These are phyloP conservation scores for Termitomyces sp. DNA, from an alignment of 768 basidiomycete species.

Conservation along the genomic window DNA sequence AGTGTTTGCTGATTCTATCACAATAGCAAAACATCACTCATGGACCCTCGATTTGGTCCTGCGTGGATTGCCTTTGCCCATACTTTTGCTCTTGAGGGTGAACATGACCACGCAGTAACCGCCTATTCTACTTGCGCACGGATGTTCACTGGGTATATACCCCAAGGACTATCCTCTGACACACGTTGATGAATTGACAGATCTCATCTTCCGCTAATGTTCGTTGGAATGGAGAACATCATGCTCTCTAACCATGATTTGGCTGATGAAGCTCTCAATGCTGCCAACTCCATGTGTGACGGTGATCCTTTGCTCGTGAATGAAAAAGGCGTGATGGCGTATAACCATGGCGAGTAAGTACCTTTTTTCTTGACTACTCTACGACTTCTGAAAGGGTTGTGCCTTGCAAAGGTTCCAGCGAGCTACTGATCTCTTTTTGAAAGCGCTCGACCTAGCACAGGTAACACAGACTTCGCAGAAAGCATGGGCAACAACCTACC, in stretches of 20 bases:
- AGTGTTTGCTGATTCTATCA: background rate
- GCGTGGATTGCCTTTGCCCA: conserved; percentile 99
- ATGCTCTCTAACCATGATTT: conserved; percentile 74
- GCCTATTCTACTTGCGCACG: conserved; percentile 96
- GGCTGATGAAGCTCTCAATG: conserved; percentile 85
- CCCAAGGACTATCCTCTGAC: conserved; percentile 12
- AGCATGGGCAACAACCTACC: conserved; percentile 84
- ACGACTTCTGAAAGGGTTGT: background rate
- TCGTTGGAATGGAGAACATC: conserved; percentile 98
- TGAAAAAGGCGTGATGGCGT: conserved; percentile 91
- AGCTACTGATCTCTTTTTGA: conserved; percentile 67
- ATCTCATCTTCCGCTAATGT: conserved; percentile 92
- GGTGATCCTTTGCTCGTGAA: conserved; percentile 88
- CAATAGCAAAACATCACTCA: conserved; percentile 85
- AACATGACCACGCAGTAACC: conserved; percentile 97
- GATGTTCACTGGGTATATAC: conserved; percentile 84
- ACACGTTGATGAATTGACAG: conserved; percentile 30
- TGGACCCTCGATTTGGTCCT: conserved; percentile 94
- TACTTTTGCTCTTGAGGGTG: conserved; percentile 94
- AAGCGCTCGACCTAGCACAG: conserved; percentile 75
- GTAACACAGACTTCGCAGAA: conserved; percentile 80
- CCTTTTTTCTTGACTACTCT: background rate
- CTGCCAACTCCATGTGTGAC: conserved; percentile 76
- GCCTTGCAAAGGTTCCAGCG: conserved; percentile 51
- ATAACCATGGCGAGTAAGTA: conserved; percentile 75